Percentiles rank a stretch among this genome's conserved stretches.
These are phyloP conservation scores for Falciphora oryzae DNA, from an alignment of 2,329 filamentous ascomycete species.

Conservation along the genomic window DNA sequence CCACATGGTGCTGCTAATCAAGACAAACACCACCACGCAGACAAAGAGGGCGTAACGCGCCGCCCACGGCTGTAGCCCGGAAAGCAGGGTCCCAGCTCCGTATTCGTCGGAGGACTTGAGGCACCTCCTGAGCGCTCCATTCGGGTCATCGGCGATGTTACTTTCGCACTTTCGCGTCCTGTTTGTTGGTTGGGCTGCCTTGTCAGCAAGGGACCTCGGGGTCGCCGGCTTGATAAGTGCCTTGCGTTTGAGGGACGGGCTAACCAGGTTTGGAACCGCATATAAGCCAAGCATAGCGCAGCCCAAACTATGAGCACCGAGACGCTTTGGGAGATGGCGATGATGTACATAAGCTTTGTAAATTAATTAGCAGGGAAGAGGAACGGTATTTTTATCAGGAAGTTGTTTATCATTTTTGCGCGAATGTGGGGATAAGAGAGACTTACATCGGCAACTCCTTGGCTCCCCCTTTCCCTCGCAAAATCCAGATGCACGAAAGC, in stretches of 20 bases:
- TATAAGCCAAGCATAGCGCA: conserved; percentile 9
- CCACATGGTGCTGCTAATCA: conserved; percentile 6
- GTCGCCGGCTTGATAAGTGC: no score
- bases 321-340: conserved; percentile 11
- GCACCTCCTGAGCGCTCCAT: no score
- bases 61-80: conserved; percentile 11
- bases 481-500: conserved; percentile 7
- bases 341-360: conserved; percentile 8
- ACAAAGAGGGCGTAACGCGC: conserved; percentile 8
- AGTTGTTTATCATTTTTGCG: no score
- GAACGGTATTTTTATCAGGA: no score
- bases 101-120: no score
- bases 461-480: background rate
- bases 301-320: conserved; percentile 11
- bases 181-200: background rate
- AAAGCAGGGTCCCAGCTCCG: conserved; percentile 9
- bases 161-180: background rate
- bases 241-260: no score
- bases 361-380: no score
- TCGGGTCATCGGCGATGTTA: background rate
- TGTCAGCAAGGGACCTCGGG: background rate
- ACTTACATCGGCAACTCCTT: background rate
- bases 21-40: conserved; percentile 11
- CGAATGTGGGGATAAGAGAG: no score
- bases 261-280: conserved; percentile 12